Evolutionary conservation across 208 protist species (phyloP), one percentile per base, ranked within the genome.

Genomic region (Trypanosomatidae sp.): DNA sequence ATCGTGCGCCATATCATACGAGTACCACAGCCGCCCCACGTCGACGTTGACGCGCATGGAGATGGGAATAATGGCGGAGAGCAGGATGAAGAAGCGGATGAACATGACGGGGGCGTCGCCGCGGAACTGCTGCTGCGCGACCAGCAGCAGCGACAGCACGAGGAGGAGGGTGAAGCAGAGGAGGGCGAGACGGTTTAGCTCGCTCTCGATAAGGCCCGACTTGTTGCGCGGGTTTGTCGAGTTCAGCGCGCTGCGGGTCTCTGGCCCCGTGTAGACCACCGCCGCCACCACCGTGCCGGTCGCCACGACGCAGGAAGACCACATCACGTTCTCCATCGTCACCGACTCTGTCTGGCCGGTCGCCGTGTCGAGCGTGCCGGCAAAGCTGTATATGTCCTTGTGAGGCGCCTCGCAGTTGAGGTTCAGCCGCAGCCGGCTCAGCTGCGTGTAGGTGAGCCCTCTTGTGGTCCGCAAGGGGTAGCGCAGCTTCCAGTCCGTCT

Each of bases 51-150:
- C 98, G 28, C 98, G 90, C 85, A 99, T 95, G 33, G 93, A 96
- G 52, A 99, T 99, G 41, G 99, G 99, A 79, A 99, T 99, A 69
- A 99, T 99, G 13, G 93, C 89, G 22, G 98, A 99, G 69, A 99
- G 98, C 15, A 99, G 90, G 53, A 99, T 89, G 36, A 99, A 80
- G 79, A 99, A 99, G 39, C 94, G 84, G n/a, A 92, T 87, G 33
- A 99, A 88, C 71, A 95, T 97, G 41, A 99, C 91, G 39, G 77
- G 81, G 87, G 93, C 98, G 30, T 91, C 74, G 15, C 95, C 96
- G 44, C 85, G 81, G 74, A 97, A 97, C 15, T 79, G 65, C 69
- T 95, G 88, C 49, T 86, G 74, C 41, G 65, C 82, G 6, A 94
- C 84, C 5, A 93, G 79, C 66, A 94, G 49, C 55, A 94, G 71